Conservation (phyloP, 345 rosid genomes). For the Eucalyptus erythrocorys region DNA sequence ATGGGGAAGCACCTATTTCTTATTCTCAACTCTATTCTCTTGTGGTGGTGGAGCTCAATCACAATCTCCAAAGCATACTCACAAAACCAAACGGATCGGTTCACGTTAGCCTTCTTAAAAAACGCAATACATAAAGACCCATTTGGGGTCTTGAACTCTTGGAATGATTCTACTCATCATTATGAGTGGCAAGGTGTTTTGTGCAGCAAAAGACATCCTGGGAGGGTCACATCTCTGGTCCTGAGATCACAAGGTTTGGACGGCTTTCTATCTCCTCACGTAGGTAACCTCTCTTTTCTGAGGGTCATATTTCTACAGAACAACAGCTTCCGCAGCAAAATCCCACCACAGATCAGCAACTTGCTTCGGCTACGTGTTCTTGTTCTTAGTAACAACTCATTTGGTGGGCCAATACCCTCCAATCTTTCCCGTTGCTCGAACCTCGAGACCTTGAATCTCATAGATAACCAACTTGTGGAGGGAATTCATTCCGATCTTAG, state of each 20-base stretch:
- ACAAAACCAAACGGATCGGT: background rate
- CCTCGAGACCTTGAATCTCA: background rate
- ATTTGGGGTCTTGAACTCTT: background rate
- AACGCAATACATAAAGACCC: background rate
- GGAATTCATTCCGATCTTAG: background rate
- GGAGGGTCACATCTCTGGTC: background rate
- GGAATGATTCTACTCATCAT: background rate
- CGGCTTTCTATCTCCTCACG: background rate
- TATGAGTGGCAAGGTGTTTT: background rate
- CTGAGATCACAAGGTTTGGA: background rate
- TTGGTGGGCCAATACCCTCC: too few relatives aligned
- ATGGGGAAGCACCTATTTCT: background rate
- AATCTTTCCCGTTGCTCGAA: background rate
- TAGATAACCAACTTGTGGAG: background rate
- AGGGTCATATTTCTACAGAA: accelerated
- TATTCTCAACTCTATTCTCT: background rate
- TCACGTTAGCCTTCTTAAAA: accelerated
- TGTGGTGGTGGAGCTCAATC: background rate
- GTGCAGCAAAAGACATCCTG: background rate
- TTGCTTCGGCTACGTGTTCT: accelerated
- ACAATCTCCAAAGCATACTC: accelerated
- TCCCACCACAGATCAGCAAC: too few relatives aligned
- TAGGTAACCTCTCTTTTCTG: background rate
- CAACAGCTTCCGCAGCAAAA: background rate
- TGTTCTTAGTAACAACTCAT: too few relatives aligned